Conservation (phyloP, 305 asterid species). For the Euphrasia arctica region DNA sequence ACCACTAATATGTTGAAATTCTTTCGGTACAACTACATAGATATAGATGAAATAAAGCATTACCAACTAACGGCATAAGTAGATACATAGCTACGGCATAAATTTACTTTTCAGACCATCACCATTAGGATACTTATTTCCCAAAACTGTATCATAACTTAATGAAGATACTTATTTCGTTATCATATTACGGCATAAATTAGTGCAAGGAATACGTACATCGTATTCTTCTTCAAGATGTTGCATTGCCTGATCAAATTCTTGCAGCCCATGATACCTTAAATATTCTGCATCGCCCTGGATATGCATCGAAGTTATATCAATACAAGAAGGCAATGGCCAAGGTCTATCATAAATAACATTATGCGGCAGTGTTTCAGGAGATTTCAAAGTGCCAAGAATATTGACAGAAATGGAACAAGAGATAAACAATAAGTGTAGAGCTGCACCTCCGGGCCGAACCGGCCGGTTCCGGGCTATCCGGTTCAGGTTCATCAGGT, state of each 20-base stretch:
- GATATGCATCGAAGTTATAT: slow-evolving; percentile 32
- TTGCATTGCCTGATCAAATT: slow-evolving; percentile 97
- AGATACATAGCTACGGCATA: neutral
- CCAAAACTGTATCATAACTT: slow-evolving; percentile 6
- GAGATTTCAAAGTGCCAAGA: slow-evolving; percentile 14
- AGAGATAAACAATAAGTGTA: neutral
- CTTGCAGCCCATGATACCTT: slow-evolving; percentile 91
- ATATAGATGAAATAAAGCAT: neutral
- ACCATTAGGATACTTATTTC: neutral
- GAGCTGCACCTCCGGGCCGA: no score
- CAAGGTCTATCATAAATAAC: slow-evolving; percentile 13
- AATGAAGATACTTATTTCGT: no score
- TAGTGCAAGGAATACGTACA: slow-evolving; percentile 44
- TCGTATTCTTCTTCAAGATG: slow-evolving; percentile 88
- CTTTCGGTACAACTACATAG: neutral
- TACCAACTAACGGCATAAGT: neutral
- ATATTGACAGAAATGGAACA: slow-evolving; percentile 6
- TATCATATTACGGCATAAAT: no score
- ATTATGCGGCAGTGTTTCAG: neutral
- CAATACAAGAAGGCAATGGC: slow-evolving; percentile 10
- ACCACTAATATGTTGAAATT: neutral
- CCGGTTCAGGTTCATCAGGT: no score
- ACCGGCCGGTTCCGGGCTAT: no score
- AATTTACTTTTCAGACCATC: neutral
- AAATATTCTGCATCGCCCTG: slow-evolving; percentile 92